Base-by-base conservation (phyloP, 139 green algal species). In the Haematococcus sp. region DNA sequence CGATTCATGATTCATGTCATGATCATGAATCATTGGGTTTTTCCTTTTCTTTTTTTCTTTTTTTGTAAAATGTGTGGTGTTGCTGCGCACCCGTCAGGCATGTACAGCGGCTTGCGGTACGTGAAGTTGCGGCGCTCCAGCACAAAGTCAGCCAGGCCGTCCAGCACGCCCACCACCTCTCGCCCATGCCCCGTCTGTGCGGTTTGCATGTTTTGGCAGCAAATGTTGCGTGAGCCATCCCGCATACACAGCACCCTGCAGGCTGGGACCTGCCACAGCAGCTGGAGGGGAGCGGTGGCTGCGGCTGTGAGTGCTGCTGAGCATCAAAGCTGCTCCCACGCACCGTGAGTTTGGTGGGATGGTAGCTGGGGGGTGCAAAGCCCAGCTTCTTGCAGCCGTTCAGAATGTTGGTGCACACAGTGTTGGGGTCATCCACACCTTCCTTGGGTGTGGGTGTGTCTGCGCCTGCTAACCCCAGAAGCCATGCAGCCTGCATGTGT, bases 341-440 rank as follows among this genome's bases (percentile, higher is more conserved):
- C 52, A 46, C 34, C 54, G 77, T 84, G 25, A 94, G 84, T 77
- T 90, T 91, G 25, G 81, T 75, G 49, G 89, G 86, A 11, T 86
- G 76, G 60, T 87, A 93, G 46, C 19, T 77, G 17, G 81, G 81
- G 2, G 70, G 40, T 1, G 83, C 83, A 76, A 91, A 90, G 15
- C 82, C 80, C 20, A 77, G 32, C 64, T 75, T 65, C 34, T 78
- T 81, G 43, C 82, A 59, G 72, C 79, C 77, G 2, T 63, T 34
- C 28, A 90, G 32, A 31, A 90, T 82, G 51, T 79, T 86, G 3
- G 73, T 75, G 76, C 81, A 89, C 1, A 77, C 81, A 9, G 74
- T 33, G 65, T 93, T 95, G n/a, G 89, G 90, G 71, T 95, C 90
- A 61, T 95, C 90, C 72, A 87, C 87, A 49, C 40, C 40, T 83